phyloP scores from a whole-genome alignment of 2,329 filamentous ascomycete species.

The Neonectria sp. region DNA sequence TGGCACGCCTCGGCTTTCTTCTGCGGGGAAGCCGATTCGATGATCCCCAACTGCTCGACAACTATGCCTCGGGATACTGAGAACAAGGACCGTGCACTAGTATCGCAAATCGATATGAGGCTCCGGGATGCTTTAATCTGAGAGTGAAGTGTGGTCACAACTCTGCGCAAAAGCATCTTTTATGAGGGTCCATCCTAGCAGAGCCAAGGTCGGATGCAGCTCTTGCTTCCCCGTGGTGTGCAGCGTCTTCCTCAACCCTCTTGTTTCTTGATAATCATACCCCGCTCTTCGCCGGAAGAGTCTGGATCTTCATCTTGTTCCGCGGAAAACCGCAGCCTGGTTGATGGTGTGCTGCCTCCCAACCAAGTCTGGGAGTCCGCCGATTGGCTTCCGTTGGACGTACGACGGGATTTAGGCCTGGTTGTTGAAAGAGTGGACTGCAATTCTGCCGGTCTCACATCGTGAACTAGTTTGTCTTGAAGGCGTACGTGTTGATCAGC shows the following conservation, averaged over 20 bases:
- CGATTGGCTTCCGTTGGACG: not conserved
- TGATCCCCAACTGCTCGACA: not conserved
- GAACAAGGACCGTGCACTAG: too few relatives aligned
- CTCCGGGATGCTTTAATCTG: too few relatives aligned
- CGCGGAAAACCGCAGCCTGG: not conserved
- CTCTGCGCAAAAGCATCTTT: too few relatives aligned
- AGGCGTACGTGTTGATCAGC: not conserved
- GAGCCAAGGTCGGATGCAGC: too few relatives aligned
- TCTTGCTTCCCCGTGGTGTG: too few relatives aligned
- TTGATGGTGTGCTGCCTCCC: not conserved
- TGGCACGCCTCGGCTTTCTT: not conserved
- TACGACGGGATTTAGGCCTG: not conserved
- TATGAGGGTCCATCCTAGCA: too few relatives aligned
- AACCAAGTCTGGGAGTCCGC: not conserved
- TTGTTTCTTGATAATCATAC: too few relatives aligned
- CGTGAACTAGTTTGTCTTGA: not conserved
- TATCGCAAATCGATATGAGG: too few relatives aligned
- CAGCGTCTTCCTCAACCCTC: too few relatives aligned
- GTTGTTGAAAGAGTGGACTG: not conserved
- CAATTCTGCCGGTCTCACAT: not conserved
- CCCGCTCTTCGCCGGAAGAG: too few relatives aligned
- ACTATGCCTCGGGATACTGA: conserved; percentile 6
- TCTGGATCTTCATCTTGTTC: too few relatives aligned
- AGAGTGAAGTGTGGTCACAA: too few relatives aligned
- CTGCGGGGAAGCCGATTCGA: conserved; percentile 3